Evolutionary conservation across 2,329 filamentous ascomycete genomes (phyloP), one percentile per base, ranked within the genome.

Genomic region (Biscogniauxia marginata): DNA sequence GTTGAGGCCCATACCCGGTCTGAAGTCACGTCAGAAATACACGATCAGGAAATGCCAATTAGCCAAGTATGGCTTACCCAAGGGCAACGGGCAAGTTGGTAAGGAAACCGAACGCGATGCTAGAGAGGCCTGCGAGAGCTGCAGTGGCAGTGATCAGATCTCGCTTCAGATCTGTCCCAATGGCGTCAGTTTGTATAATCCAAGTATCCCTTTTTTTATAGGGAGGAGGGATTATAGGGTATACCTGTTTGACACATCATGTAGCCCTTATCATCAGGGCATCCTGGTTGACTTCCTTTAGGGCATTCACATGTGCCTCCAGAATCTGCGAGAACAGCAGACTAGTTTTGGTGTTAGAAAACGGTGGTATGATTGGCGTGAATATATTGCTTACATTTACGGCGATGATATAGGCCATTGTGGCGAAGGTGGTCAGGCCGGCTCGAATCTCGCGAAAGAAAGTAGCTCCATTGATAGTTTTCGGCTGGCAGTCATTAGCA

Each of bases 381-480:
- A 16, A 7, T 43, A 39, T 13, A 11, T 19, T 25, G 65, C 78
- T 65, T 61, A 84, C 84, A 65, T 87, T 87, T 60, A 87, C 86
- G 7, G 88, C 87, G 68, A 95, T 92, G 65, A 95, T 93, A 73
- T 93, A 93, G 13, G 89, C 88, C 90, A 92, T 91, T 3, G 88
- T 89, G 53, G 88, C 86, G 69, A 90, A 90, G 2, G 90, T 95
- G 1, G 91, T 91, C 53, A 93, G 71, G 1, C 90, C 91, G 24
- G 90, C 91, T 23, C 90, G 86, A 55, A 95, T 75, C 72, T 95
- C 91, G 20, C 85, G 88, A 61, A 90, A 85, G 71, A 93, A 92
- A 57, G 81, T 86, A 34, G 88, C 82, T 39, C 84, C 84, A 57
- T 82, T 81, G 49, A 91, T 84, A 67, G 89, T 85, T 49, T 85